Conservation (phyloP, 2,329 filamentous ascomycete species). For the Calonectria montana region DNA sequence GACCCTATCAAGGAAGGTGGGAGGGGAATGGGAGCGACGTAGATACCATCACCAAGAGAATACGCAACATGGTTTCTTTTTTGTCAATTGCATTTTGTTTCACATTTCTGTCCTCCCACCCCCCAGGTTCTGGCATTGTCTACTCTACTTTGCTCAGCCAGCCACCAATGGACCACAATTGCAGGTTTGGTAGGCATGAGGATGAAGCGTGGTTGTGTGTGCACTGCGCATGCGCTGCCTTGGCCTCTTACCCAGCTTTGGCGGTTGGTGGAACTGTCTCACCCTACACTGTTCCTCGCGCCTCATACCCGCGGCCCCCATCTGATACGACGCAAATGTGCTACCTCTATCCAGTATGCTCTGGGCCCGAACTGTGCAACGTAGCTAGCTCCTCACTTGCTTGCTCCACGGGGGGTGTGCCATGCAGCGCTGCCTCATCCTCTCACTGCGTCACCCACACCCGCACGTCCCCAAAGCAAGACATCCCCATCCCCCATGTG, state of each 20-base stretch:
- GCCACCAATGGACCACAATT: not conserved
- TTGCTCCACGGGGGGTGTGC: slow-evolving; percentile 9
- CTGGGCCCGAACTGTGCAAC: slow-evolving; percentile 7
- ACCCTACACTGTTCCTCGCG: slow-evolving; percentile 3
- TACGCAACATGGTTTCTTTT: not conserved
- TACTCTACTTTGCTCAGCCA: not conserved
- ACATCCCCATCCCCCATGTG: slow-evolving; percentile 36
- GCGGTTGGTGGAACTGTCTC: not conserved
- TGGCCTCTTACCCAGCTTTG: not conserved
- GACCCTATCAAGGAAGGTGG: not conserved
- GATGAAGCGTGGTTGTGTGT: not conserved
- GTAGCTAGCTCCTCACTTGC: not conserved
- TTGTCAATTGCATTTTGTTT: not conserved
- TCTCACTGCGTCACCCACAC: slow-evolving; percentile 18
- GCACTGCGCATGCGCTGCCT: not conserved
- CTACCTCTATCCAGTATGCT: not conserved
- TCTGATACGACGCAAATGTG: slow-evolving; percentile 3
- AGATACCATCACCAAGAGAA: not conserved
- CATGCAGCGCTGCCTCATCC: slow-evolving; percentile 8
- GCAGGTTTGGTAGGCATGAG: not conserved
- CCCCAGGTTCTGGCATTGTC: not conserved
- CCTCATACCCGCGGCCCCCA: slow-evolving; percentile 1
- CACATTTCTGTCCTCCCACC: not conserved
- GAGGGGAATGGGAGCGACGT: not conserved
- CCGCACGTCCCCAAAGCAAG: slow-evolving; percentile 34